These are phyloP conservation scores for Pyricularia sp. DNA, from an alignment of 2,329 filamentous ascomycete species.

Conservation along the genomic window DNA sequence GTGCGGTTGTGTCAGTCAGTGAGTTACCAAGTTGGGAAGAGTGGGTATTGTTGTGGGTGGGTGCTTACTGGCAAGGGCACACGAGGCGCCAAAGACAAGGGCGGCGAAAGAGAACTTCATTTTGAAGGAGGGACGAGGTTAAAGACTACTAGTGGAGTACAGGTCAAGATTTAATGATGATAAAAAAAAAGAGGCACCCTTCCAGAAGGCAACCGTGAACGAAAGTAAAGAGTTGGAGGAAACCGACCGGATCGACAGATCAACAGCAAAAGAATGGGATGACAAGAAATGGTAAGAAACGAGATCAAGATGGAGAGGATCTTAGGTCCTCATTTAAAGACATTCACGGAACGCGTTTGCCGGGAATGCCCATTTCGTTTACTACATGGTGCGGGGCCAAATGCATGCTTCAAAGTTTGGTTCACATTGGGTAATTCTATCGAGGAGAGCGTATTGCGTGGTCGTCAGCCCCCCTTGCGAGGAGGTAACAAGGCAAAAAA, in stretches of 20 bases:
- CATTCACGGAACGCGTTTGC: background rate
- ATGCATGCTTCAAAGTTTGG: background rate
- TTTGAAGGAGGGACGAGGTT: background rate
- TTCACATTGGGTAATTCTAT: background rate
- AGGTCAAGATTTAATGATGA: background rate
- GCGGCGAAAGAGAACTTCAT: conserved; percentile 4
- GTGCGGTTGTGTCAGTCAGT: background rate
- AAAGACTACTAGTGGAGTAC: background rate
- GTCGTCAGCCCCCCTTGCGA: background rate
- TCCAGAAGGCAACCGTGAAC: conserved; percentile 3
- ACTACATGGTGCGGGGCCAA: background rate
- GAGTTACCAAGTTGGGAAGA: background rate
- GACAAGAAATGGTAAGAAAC: background rate
- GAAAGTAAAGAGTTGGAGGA: background rate
- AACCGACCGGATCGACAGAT: background rate
- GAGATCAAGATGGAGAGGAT: background rate
- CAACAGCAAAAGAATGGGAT: background rate
- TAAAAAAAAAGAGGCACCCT: background rate
- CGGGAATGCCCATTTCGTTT: background rate
- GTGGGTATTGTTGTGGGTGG: background rate
- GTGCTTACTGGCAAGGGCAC: background rate
- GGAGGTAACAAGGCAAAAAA: background rate
- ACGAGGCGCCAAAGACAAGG: conserved; percentile 2
- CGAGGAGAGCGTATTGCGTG: background rate
- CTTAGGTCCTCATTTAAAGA: background rate